These are phyloP conservation scores for Beta macrorhiza DNA, from an alignment of 179 eudicot genomes.

Conservation along the genomic window DNA sequence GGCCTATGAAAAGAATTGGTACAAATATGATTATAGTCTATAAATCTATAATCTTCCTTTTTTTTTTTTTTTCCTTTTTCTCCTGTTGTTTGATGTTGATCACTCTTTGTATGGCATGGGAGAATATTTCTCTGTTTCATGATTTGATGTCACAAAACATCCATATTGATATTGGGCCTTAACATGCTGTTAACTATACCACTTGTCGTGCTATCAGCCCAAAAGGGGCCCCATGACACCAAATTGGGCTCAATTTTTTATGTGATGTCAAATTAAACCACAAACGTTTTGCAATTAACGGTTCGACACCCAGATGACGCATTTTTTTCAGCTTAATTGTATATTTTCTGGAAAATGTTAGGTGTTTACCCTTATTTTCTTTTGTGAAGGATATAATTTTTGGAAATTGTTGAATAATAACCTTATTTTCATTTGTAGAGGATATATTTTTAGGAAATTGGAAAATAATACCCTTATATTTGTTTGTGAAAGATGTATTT, in stretches of 20 bases:
- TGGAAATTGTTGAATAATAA: too few relatives aligned
- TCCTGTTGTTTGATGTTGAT: constrained; percentile 18
- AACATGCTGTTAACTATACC: too few relatives aligned
- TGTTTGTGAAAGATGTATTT: too few relatives aligned
- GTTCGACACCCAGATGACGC: constrained; percentile 13
- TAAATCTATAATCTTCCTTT: background rate
- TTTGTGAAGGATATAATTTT: too few relatives aligned
- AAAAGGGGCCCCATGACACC: background rate
- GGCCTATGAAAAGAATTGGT: background rate
- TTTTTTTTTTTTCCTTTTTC: too few relatives aligned
- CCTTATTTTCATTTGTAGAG: too few relatives aligned
- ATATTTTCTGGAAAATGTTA: too few relatives aligned
- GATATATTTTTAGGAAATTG: too few relatives aligned
- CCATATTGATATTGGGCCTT: background rate
- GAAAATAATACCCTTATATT: too few relatives aligned
- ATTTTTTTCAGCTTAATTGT: background rate
- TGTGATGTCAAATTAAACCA: background rate
- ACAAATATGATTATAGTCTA: background rate
- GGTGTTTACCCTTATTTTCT: too few relatives aligned
- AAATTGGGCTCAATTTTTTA: background rate
- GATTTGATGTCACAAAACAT: constrained; percentile 17
- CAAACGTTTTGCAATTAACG: background rate
- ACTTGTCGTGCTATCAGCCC: constrained; percentile 9
- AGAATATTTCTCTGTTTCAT: constrained; percentile 9
- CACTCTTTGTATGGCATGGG: constrained; percentile 8